Conservation (phyloP, 805 yeast genomes). For the Barnettozyma salicaria region DNA sequence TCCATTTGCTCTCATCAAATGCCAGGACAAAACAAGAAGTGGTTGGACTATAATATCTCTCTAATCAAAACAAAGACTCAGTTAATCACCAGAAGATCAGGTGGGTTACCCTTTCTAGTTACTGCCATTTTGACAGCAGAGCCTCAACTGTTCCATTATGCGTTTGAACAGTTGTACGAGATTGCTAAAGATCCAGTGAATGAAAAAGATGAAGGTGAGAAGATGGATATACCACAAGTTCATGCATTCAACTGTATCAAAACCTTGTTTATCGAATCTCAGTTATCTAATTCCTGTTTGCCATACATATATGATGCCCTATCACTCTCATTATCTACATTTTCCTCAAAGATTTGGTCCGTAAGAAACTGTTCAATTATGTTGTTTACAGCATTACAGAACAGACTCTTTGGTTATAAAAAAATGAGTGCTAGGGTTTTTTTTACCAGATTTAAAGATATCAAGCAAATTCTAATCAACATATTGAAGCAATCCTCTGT, state of each 20-base stretch:
- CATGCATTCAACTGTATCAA: constrained; percentile 87
- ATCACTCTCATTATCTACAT: constrained; percentile 52
- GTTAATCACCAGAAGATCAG: constrained; percentile 81
- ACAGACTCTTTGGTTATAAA: constrained; percentile 67
- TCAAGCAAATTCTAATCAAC: constrained; percentile 43
- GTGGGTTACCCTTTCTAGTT: constrained; percentile 80
- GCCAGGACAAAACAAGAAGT: constrained; percentile 38
- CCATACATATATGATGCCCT: constrained; percentile 53
- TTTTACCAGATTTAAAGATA: constrained; percentile 55
- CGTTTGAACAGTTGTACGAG: constrained; percentile 46
- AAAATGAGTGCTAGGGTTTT: constrained; percentile 56
- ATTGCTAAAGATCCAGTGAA: constrained; percentile 50
- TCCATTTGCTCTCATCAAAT: constrained; percentile 40
- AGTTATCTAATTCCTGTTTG: constrained; percentile 48
- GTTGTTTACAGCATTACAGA: constrained; percentile 83
- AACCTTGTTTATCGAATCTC: constrained; percentile 66
- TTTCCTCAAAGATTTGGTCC: constrained; percentile 72
- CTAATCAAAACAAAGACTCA: constrained; percentile 54
- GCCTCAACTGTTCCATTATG: constrained; percentile 37
- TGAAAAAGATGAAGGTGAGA: constrained; percentile 42
- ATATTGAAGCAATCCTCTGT: constrained; percentile 32
- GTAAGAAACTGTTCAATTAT: constrained; percentile 88
- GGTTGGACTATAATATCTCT: constrained; percentile 55
- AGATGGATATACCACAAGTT: constrained; percentile 80
- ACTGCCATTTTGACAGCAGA: constrained; percentile 57